Evolutionary conservation across 2,329 filamentous ascomycete genomes (phyloP), one percentile per base, ranked within the genome.

Genomic region (Colletotrichum coccodes): DNA sequence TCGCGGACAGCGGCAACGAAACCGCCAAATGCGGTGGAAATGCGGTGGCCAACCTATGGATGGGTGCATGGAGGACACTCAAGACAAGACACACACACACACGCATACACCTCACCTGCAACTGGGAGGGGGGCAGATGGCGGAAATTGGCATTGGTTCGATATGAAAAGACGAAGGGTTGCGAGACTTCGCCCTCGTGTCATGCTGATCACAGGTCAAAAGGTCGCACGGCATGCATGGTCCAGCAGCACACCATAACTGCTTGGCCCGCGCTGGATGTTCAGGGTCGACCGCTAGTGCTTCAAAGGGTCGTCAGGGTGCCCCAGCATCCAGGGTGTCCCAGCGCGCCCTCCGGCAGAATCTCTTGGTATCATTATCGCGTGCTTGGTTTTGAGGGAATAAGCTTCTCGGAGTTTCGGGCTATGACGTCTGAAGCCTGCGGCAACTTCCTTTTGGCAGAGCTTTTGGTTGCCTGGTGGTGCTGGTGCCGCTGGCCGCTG

Each of bases 381-480:
- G 61, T 69, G 66, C 66, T 65, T 21, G 40, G 32, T 23, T 60
- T 14, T 60, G 65, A 65, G 40, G 54, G 54, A 50, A 57, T 68
- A 60, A 69, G 61, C 66, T 69, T 69, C 66, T 60, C 28, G 40
- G 34, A 65, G 49, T 47, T 56, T 56, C 38, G 38, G 16, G 21
- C 56, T 38, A 69, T 69, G 66, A 69, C 66, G 61, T 65, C 30
- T 28, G 40, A 18, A 50, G 23, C 32, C 49, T 40, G 34, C 63
- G 38, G 63, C 40, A 34, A 7, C 26, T 21, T 56, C 26, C 57
- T 23, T 23, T 23, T 23, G 18, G 50, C 6, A 26, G 23, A 23
- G n/a, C 23, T 36, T 38, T n/a, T 21, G 32, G 23, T 1, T 21
- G 34, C 50, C 30, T 30, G 30, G 18, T 34, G 21, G 30, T 18